Conservation (phyloP, 306 rosid species). For the Delonix regia region DNA sequence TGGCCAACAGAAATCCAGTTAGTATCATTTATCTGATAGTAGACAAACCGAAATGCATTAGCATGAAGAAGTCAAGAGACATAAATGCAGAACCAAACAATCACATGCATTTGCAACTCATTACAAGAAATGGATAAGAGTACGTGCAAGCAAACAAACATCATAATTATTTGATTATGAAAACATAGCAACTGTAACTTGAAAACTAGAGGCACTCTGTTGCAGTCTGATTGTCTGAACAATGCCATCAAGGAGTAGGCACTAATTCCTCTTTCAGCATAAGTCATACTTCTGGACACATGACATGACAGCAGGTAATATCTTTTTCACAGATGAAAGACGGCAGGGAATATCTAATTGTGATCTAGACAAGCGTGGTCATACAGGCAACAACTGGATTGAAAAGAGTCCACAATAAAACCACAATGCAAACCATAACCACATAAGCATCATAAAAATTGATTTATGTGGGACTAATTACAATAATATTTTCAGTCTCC, state of each 20-base stretch:
- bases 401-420: slow-evolving; percentile 9
- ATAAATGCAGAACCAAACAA: background rate
- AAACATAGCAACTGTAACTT: background rate
- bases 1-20: slow-evolving; percentile 46
- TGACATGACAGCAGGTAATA: slow-evolving; percentile 10
- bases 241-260: background rate
- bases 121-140: background rate
- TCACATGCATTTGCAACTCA: background rate
- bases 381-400: background rate
- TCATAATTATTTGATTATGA: background rate
- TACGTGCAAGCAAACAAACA: slow-evolving; percentile 15
- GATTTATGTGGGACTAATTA: slow-evolving; percentile 11
- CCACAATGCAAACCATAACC: slow-evolving; percentile 19
- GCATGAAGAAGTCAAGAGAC: slow-evolving; percentile 13
- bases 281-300: slow-evolving; percentile 23
- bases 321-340: background rate
- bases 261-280: background rate
- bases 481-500: slow-evolving; percentile 17
- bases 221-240: slow-evolving; percentile 7
- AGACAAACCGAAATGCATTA: slow-evolving; percentile 20
- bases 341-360: slow-evolving; percentile 2
- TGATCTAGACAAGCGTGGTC: background rate
- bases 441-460: background rate
- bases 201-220: slow-evolving; percentile 13
- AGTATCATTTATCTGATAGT: slow-evolving; percentile 31